Base-by-base conservation (phyloP, 2,329 filamentous ascomycete genomes). In the Cladosporium sp. region DNA sequence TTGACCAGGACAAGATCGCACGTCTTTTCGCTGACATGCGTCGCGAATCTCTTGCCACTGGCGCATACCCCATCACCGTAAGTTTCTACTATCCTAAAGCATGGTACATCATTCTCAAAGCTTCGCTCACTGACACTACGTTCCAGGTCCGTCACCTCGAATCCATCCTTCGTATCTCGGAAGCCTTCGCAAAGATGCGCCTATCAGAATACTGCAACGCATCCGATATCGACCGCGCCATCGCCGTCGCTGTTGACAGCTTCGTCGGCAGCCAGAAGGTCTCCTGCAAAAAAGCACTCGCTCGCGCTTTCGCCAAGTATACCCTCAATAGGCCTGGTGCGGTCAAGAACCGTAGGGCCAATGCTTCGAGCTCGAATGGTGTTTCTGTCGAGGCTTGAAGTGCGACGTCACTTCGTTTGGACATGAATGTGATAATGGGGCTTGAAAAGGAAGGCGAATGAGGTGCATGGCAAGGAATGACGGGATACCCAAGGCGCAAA, bases 181-280 rank as follows among this genome's bases (percentile, higher is more conserved):
- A 99, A 74, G 79, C 92, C 0, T 99, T 99, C 78, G 95, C 90
- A 75, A 93, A 96, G 70, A 99, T 99, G 94, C 88, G 94, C 14
- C 81, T 99, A n/a, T 94, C 90, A 0, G 94, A 99, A 66, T 97
- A 96, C 79, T 96, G 93, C 75, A 88, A 88, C 5, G 78, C 89
- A 1, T 84, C 89, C 60, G 94, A 99, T 71, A 96, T 99, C 67
- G 94, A 99, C 75, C 90, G 94, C 43, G 94, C 94, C 59, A 99
- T 99, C 70, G 91, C 92, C 14, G 94, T 99, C 6, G 96, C 94
- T 0, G 90, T 99, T 2, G 92, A 97, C 65, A 95, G 90, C 58
- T 99, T 99, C 70, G 90, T 99, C 43, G 90, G 89, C 61, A 95
- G 90, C 68, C 94, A 99, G 74, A 99, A 99, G 80, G 86, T 97